These are phyloP conservation scores for Persicaria maculosa DNA, from an alignment of 148 eudicot genomes.

Conservation along the genomic window DNA sequence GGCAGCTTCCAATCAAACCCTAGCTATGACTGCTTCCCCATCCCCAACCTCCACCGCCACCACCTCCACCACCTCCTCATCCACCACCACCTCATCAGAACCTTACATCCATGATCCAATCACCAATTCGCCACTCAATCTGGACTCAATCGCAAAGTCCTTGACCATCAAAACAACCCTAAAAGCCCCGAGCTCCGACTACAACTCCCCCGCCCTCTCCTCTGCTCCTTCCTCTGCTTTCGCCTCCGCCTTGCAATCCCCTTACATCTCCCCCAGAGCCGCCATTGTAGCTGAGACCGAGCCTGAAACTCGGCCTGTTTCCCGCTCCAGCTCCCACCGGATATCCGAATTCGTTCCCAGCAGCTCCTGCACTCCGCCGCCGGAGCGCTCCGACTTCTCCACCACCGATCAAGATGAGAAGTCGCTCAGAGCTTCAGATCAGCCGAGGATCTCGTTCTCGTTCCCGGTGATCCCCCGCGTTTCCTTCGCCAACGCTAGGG, in stretches of 20 bases:
- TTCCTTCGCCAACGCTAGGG: conserved; percentile 2
- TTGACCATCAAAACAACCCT: conserved; percentile 6
- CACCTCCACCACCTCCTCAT: background rate
- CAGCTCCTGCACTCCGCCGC: conserved; percentile 13
- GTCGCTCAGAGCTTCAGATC: background rate
- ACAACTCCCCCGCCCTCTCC: conserved; percentile 10
- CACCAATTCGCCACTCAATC: background rate
- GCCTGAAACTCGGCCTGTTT: background rate
- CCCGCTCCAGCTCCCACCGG: conserved; percentile 12
- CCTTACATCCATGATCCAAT: background rate
- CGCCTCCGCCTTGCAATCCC: conserved; percentile 15
- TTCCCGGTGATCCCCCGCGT: conserved; percentile 13
- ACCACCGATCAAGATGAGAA: conserved; percentile 2
- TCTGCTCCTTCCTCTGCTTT: conserved; percentile 10
- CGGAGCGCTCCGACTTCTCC: conserved; percentile 8
- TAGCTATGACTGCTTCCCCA: background rate
- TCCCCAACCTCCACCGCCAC: background rate
- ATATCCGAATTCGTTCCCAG: conserved; percentile 8
- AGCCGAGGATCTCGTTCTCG: conserved; percentile 7
- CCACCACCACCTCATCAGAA: background rate
- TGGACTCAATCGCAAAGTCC: background rate
- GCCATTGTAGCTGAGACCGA: background rate
- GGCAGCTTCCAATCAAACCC: background rate
- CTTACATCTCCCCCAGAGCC: conserved; percentile 13
- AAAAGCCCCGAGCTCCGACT: background rate